Evolutionary conservation across 106 monocot genomes (phyloP).

Genomic region (Amphibolis antarctica): DNA sequence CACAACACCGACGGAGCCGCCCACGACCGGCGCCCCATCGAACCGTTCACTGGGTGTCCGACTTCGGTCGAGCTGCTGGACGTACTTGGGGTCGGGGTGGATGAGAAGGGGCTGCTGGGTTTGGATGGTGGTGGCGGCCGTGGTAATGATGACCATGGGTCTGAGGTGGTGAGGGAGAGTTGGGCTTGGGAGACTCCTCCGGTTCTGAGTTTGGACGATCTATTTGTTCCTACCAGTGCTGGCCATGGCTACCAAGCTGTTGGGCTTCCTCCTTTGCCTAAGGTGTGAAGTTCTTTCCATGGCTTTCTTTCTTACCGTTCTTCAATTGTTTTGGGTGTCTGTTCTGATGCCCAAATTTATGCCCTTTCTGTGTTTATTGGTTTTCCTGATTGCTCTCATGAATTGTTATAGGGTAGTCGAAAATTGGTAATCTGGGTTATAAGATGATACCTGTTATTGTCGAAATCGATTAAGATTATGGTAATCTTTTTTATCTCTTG

Average conservation of each 20-base stretch:
- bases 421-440: too few species aligned
- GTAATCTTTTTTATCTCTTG: too few species aligned
- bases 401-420: too few species aligned
- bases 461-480: too few species aligned
- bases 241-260: slow-evolving; percentile 36
- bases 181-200: slow-evolving; percentile 26
- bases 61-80: slow-evolving; percentile 21
- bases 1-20: not conserved
- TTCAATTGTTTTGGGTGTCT: not conserved
- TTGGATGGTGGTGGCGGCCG: slow-evolving; percentile 2
- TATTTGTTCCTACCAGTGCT: slow-evolving; percentile 35
- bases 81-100: slow-evolving; percentile 23
- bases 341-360: too few species aligned
- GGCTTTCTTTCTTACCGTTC: not conserved
- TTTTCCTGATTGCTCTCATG: too few species aligned
- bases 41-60: slow-evolving; percentile 50
- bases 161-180: slow-evolving; percentile 18
- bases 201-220: slow-evolving; percentile 37
- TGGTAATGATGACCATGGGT: slow-evolving; percentile 15
- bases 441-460: too few species aligned
- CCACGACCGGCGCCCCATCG: slow-evolving; percentile 34
- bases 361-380: too few species aligned
- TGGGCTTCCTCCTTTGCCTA: slow-evolving; percentile 29
- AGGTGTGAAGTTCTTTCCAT: slow-evolving; percentile 22
- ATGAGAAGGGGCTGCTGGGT: slow-evolving; percentile 14